Percentiles rank a stretch among this genome's conserved stretches.
Conservation (phyloP, 1,139 yeast genomes). For the Eremothecium coryli region DNA sequence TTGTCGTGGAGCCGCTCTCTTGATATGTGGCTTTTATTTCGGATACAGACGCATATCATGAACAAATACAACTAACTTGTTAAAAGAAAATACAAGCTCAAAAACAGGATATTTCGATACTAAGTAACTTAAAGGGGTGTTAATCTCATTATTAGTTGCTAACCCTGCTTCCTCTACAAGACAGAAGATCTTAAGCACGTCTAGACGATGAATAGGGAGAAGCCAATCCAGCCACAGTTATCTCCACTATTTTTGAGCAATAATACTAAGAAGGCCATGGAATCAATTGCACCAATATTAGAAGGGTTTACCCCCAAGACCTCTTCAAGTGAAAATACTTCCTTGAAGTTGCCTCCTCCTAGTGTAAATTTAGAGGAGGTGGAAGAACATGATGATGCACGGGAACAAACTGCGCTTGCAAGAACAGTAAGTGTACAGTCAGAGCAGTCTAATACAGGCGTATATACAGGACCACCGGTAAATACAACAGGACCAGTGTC, state of each 20-base stretch:
- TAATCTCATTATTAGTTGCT: too few species aligned
- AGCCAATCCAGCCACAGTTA: constrained; percentile 7
- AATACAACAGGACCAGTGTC: background rate
- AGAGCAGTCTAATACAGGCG: constrained; percentile 11
- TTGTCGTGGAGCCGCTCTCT: too few species aligned
- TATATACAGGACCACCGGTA: background rate
- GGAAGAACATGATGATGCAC: constrained; percentile 11
- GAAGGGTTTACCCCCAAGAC: constrained; percentile 67
- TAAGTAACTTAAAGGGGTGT: too few species aligned
- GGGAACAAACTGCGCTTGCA: constrained; percentile 13
- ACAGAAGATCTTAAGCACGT: too few species aligned
- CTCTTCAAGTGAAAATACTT: constrained; percentile 46
- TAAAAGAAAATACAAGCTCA: too few species aligned
- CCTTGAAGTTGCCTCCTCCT: constrained; percentile 32
- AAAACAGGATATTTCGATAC: too few species aligned
- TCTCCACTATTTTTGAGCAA: constrained; percentile 30
- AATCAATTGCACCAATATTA: constrained; percentile 68
- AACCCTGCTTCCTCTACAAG: too few species aligned
- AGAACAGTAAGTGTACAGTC: constrained; percentile 22
- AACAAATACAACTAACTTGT: too few species aligned
- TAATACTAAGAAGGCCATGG: constrained; percentile 50
- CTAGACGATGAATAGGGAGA: constrained; percentile 1
- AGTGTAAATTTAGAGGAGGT: constrained; percentile 24
- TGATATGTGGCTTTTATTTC: too few species aligned
- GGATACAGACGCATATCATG: too few species aligned